phyloP scores from a whole-genome alignment of 768 basidiomycete species.

The Coprinellus micaceus region DNA sequence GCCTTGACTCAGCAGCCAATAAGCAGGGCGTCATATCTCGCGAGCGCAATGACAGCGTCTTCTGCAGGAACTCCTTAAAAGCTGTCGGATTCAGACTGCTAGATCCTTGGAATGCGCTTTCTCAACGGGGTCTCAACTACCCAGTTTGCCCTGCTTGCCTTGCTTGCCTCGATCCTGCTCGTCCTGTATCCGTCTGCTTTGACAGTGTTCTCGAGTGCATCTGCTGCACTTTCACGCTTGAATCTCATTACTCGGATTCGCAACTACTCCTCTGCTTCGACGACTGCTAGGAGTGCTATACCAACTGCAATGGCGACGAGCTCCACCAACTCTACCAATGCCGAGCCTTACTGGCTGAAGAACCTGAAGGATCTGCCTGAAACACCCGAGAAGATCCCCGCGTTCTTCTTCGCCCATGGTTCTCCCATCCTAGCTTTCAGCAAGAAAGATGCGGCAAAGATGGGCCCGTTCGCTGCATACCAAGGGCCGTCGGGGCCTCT shows the following conservation, averaged over 20 bases:
- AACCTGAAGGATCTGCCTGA: slow-evolving; percentile 3
- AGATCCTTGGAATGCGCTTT: neutral
- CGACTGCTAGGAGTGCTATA: neutral
- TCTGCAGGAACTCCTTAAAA: neutral
- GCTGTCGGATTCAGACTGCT: neutral
- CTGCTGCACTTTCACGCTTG: neutral
- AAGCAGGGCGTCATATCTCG: too few relatives aligned
- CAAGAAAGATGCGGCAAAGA: slow-evolving; percentile 14
- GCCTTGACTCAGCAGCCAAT: neutral
- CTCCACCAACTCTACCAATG: too few relatives aligned
- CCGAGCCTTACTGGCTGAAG: neutral
- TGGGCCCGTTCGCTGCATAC: slow-evolving; percentile 23
- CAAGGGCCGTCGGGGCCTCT: slow-evolving; percentile 52
- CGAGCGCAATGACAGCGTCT: neutral
- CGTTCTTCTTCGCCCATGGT: slow-evolving; percentile 76
- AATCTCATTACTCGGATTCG: neutral
- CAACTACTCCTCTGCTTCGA: neutral
- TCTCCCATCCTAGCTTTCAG: slow-evolving; percentile 50
- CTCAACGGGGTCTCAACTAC: neutral
- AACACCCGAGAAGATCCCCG: slow-evolving; percentile 55
- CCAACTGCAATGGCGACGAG: neutral
- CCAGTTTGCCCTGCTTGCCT: neutral
- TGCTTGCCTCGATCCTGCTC: neutral
- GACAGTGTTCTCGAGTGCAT: neutral
- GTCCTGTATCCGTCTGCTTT: neutral